Evolutionary conservation across 177 flowering plant genomes (phyloP), one percentile per base, ranked within the genome.

Genomic region (Tripterygium wilfordii): DNA sequence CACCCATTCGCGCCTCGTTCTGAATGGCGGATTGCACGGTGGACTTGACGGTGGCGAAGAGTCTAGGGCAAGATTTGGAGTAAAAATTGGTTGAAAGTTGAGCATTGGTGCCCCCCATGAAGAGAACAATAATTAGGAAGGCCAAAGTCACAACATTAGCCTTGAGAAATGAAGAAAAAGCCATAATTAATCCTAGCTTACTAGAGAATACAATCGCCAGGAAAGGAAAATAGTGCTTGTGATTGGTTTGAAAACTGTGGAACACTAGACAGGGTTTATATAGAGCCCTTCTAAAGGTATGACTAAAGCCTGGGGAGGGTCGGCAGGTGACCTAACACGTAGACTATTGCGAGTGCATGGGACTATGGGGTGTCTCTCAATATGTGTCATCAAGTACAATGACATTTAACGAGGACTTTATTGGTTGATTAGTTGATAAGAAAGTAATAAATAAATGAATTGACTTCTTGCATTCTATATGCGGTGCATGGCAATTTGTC

Each of bases 1-100:
- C 95, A 18, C 88, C 76, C 76, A 77, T 72, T 0, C 87, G 66
- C 16, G 71, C 61, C 51, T 80, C 78, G 8, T 64, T 68, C 1
- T 44, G 13, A 0, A 85, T 48, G 0, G 94, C 94, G 1, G 76
- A 48, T 12, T 49, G 52, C 32, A 82, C 75, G 0, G 62, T 53
- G 19, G 76, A 57, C 42, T 55, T 65, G 20, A 85, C 75, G 0
- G 74, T 54, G 19, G 57, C 6, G 7, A 66, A 35, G 14, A 82
- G 64, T 0, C 66, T 61, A 7, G 86, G 80, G 32, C 92, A 83
- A 24, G 84, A 54, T 13, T 30, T 56, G 2, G 73, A 67, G 74
- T 80, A 80, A 48, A 58, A 83, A 20, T 54, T 42, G 1, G 78
- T 60, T 0, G 81, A 72, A 25, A 83, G 85, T 45, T 80, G 83